Conservation (phyloP, 176 grass and related monocot species). For the Triticum turgidum region DNA sequence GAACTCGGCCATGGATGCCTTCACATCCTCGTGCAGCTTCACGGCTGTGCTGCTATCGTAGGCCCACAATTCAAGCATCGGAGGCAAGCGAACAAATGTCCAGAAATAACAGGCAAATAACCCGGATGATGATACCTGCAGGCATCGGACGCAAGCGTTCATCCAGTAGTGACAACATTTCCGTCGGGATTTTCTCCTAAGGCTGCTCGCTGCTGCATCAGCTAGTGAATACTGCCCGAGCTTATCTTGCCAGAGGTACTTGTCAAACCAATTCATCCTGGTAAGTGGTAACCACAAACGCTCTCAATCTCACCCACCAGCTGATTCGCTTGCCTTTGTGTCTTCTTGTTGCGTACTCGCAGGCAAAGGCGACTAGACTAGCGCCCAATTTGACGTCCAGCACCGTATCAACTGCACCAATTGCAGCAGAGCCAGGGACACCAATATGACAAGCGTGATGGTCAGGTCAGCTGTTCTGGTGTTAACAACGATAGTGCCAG, state of each 20-base stretch:
- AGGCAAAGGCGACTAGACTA: neutral
- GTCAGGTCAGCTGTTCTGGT: neutral
- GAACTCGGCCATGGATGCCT: neutral
- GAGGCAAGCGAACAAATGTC: too few species aligned
- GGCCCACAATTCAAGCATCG: conserved; percentile 1
- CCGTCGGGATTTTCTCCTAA: too few species aligned
- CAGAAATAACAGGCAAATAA: too few species aligned
- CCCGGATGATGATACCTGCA: too few species aligned
- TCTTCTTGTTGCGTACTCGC: too few species aligned
- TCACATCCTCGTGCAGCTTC: neutral
- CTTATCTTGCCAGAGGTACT: conserved; percentile 19
- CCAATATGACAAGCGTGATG: conserved; percentile 13
- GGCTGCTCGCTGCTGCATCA: too few species aligned
- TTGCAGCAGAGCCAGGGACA: conserved; percentile 6
- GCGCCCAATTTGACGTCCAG: conserved; percentile 27
- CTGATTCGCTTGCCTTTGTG: neutral
- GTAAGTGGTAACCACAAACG: neutral
- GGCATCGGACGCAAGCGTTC: too few species aligned
- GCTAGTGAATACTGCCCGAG: neutral
- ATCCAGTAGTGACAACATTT: too few species aligned
- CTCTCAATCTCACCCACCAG: conserved; percentile 4
- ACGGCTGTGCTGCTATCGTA: neutral
- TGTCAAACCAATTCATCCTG: conserved; percentile 7
- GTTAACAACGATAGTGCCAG: neutral
- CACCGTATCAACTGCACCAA: neutral